These are phyloP conservation scores for Lentinus tigrinus DNA, from an alignment of 768 basidiomycete species.

Conservation along the genomic window DNA sequence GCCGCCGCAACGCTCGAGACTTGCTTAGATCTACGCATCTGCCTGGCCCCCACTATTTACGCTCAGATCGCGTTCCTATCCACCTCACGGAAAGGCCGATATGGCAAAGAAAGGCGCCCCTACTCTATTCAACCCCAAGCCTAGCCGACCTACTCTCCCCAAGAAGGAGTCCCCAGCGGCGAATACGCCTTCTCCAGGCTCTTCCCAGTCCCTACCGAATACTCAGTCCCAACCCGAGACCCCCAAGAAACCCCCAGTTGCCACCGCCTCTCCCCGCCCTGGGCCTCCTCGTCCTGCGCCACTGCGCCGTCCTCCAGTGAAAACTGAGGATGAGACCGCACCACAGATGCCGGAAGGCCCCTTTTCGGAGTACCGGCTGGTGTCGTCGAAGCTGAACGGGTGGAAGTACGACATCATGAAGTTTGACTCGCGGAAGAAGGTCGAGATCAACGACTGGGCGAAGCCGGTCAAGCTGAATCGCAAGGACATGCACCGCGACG, in stretches of 20 bases:
- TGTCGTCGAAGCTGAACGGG: slow-evolving; percentile 77
- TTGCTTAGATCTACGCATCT: not conserved
- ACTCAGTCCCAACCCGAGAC: slow-evolving; percentile 13
- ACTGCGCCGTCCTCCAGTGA: slow-evolving; percentile 3
- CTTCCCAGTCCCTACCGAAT: not conserved
- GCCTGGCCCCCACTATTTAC: not conserved
- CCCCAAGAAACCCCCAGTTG: slow-evolving; percentile 9
- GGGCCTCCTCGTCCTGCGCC: slow-evolving; percentile 12
- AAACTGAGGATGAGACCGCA: slow-evolving; percentile 49
- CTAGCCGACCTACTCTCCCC: slow-evolving; percentile 44
- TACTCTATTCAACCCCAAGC: slow-evolving; percentile 63
- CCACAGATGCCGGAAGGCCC: slow-evolving; percentile 57
- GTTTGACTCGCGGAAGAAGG: slow-evolving; percentile 71
- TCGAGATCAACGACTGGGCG: slow-evolving; percentile 69
- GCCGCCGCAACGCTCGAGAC: slow-evolving; percentile 1
- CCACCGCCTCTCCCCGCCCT: slow-evolving; percentile 4
- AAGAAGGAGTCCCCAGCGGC: slow-evolving; percentile 14
- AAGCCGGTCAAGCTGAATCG: slow-evolving; percentile 84
- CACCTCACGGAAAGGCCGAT: not conserved
- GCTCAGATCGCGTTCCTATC: not conserved
- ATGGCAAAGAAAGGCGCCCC: slow-evolving; percentile 18
- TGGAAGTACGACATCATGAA: slow-evolving; percentile 96
- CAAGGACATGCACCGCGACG: slow-evolving; percentile 69
- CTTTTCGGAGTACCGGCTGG: slow-evolving; percentile 74
- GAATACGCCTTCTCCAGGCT: slow-evolving; percentile 13